Base-by-base conservation (phyloP, 2,329 filamentous ascomycete species). In the Sporothrix pallida region DNA sequence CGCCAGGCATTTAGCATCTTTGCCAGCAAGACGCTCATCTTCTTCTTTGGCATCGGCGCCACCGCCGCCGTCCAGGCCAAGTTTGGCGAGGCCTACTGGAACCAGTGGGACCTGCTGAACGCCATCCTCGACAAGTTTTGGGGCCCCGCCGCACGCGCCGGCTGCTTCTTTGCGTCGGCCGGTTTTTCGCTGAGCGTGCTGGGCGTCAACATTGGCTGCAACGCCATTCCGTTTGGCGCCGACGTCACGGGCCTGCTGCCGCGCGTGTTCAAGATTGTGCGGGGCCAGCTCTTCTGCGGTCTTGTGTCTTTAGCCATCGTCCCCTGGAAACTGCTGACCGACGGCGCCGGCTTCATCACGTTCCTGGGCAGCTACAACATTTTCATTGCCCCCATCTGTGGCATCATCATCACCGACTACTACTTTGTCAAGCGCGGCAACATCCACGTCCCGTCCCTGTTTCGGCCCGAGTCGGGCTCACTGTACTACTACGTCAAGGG, bases 61-160 rank as follows among this genome's bases (percentile, higher is more conserved):
- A 85, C 83, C 0, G 80, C 82, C 0, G 82, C 83, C 4, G 82
- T 84, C 70, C 83, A 84, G 75, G 82, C 83, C 67, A 77, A 77
- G 17, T 84, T 82, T 80, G 81, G 80, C n/a, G 75, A 81, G 74
- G 77, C 72, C 1, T 70, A 76, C 37, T 77, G 76, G 77, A 77
- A 77, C 73, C 75, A 74, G 5, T 78, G 67, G 75, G 73, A 76
- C 74, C 44, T 75, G 72, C 42, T 72, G 23, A 72, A 72, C 42
- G 75, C 76, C 8, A 74, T 77, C 46, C 75, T 76, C 5, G 75
- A 76, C 70, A 72, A 72, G n/a, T 76, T 76, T 71, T 75, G 73
- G 74, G 75, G 72, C 15, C 70, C 73, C 2, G 76, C 62, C 3
- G 70, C 75, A 1, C 74, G 77, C 7, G 72, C 74, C 1, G 75